Percentiles rank a stretch among this genome's conserved stretches.
Conservation (phyloP, 441 rosid genomes). For the Theobroma grandiflorum region DNA sequence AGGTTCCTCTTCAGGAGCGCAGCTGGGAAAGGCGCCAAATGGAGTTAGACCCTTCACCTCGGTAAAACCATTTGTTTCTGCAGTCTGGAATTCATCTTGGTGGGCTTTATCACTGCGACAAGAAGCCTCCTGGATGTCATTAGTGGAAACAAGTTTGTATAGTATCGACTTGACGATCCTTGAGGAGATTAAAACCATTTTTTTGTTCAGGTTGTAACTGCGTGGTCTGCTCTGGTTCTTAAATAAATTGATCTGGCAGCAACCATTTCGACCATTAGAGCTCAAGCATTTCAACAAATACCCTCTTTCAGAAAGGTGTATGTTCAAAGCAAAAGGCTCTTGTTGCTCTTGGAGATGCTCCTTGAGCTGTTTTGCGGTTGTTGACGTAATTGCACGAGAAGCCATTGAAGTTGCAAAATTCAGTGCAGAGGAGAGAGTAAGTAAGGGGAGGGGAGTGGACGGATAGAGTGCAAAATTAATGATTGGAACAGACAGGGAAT, state of each 20-base stretch:
- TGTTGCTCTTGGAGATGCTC: slow-evolving; percentile 48
- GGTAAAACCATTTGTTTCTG: slow-evolving; percentile 26
- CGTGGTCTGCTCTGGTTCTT: slow-evolving; percentile 15
- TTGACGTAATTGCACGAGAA: slow-evolving; percentile 13
- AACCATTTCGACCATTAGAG: slow-evolving; percentile 8
- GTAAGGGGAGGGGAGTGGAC: not conserved
- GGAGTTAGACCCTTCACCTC: slow-evolving; percentile 17
- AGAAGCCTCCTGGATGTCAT: slow-evolving; percentile 29
- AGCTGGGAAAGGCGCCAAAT: slow-evolving; percentile 16
- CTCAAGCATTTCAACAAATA: slow-evolving; percentile 21
- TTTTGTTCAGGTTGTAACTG: slow-evolving; percentile 25
- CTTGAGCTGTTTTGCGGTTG: slow-evolving; percentile 29
- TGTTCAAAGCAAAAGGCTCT: slow-evolving; percentile 40
- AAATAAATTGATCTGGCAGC: slow-evolving; percentile 17
- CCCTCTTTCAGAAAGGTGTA: slow-evolving; percentile 40
- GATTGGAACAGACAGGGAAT: slow-evolving; percentile 14
- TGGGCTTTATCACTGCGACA: slow-evolving; percentile 24
- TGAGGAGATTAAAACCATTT: not conserved
- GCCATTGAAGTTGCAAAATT: slow-evolving; percentile 35
- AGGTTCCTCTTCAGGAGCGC: slow-evolving; percentile 10
- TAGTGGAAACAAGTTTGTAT: slow-evolving; percentile 30
- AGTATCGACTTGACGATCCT: slow-evolving; percentile 37
- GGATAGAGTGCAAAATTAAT: not conserved
- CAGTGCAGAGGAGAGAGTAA: not conserved
- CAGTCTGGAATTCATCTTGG: slow-evolving; percentile 27